Evolutionary conservation across 2,329 filamentous ascomycete species (phyloP), one percentile per base, ranked within the genome.

Genomic region (Acarospora socialis): DNA sequence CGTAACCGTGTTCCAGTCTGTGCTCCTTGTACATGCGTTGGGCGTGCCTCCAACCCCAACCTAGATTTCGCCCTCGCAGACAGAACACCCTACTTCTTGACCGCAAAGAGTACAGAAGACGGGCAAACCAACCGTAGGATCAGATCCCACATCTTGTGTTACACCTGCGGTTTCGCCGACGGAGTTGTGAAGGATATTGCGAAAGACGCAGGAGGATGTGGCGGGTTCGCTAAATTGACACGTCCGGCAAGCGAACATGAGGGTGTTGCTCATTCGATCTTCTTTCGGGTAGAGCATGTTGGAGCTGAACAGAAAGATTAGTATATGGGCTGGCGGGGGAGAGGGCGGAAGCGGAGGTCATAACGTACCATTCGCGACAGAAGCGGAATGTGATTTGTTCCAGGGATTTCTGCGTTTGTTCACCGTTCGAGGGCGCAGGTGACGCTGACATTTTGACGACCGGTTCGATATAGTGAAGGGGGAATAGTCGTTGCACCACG

Each of bases 271-370:
- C 39, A 77, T 67, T 41, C 78, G 75, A 59, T 98, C 84, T 65
- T 98, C 92, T 60, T 92, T 90, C 30, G 90, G 90, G 53, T 95
- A 95, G 34, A 98, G 68, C 71, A 98, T 81, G 67, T 98, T 98
- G 48, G 86, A 93, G 64, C 77, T 81, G 46, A 26, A 15, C 23
- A 16, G 35, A 43, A 34, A 40, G 18, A 23, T 27, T 19, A 26
- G 30, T 20, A 29, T 13, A 25, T 20, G 33, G 3, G 19, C 6
- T 24, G 30, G 18, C 17, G 20, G 15, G 28, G 26, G 16, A 19
- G 13, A 17, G 31, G 10, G 21, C 13, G 18, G 17, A 18, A 8
- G 10, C n/a, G n/a, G n/a, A n/a, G n/a, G n/a, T n/a, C n/a, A n/a
- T n/a, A 16, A 45, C 61, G 47, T 57, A 78, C 77, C 90, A 98